Evolutionary conservation across 2,329 filamentous ascomycete genomes (phyloP).

Genomic region (Pseudogymnoascus sp.): DNA sequence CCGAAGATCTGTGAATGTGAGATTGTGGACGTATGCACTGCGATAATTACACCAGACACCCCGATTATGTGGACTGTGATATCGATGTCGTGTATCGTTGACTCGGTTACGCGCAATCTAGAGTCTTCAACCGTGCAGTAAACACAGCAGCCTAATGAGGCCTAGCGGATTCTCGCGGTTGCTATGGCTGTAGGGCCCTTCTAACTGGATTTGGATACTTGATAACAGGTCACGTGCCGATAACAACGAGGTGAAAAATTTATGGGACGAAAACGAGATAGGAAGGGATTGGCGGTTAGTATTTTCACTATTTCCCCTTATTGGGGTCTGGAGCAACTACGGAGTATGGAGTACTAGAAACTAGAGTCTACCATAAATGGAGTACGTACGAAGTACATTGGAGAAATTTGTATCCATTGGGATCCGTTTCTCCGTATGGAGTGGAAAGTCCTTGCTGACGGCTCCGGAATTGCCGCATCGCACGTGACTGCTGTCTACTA

Average conservation of each 20-base stretch:
- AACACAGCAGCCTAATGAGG: background rate
- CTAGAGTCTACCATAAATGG: background rate
- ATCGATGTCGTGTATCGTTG: background rate
- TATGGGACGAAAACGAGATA: background rate
- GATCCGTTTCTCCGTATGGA: background rate
- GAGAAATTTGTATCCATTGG: background rate
- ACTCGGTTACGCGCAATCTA: background rate
- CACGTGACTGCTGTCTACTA: background rate
- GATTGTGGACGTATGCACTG: background rate
- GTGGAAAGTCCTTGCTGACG: background rate
- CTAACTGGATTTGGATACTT: background rate
- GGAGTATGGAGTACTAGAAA: background rate
- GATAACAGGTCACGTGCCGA: background rate
- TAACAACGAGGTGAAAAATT: background rate
- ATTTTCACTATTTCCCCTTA: constrained; percentile 3
- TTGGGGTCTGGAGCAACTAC: background rate
- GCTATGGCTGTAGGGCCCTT: background rate
- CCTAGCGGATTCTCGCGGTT: background rate
- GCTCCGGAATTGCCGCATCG: background rate
- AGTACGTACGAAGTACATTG: background rate
- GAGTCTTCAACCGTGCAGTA: background rate
- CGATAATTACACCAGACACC: background rate
- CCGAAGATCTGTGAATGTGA: background rate
- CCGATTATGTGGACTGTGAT: constrained; percentile 2
- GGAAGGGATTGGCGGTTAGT: background rate